phyloP scores from a whole-genome alignment of 1,284 basidiomycete species.

The Naganishia cerealis region DNA sequence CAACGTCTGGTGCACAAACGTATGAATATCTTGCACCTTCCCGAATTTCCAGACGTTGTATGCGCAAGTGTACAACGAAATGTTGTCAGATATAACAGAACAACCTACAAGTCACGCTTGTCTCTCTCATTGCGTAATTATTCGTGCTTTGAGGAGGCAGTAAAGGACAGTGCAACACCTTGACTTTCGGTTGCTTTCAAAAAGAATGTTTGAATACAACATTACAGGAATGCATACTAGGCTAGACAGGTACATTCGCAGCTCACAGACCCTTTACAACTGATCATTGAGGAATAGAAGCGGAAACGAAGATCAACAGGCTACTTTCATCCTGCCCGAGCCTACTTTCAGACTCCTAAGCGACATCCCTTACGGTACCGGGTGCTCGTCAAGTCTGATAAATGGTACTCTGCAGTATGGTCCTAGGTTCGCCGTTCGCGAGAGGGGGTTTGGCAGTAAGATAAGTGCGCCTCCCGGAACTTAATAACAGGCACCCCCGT shows the following conservation, averaged over 20 bases:
- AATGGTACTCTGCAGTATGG: too few species aligned
- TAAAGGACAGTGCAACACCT: neutral
- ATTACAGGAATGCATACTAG: neutral
- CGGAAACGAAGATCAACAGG: neutral
- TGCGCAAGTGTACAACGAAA: neutral
- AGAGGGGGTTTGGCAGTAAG: too few species aligned
- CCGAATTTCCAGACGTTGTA: neutral
- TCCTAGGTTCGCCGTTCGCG: too few species aligned
- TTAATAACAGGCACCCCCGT: slow-evolving; percentile 24
- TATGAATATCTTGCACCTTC: neutral
- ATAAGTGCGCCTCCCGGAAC: neutral
- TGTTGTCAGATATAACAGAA: neutral
- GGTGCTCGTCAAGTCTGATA: too few species aligned
- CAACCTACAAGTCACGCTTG: neutral
- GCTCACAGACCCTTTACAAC: neutral
- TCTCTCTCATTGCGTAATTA: neutral
- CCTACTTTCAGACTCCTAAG: too few species aligned
- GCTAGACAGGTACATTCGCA: neutral
- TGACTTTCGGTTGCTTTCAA: neutral
- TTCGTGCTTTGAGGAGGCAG: neutral
- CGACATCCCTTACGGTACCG: too few species aligned
- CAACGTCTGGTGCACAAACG: neutral
- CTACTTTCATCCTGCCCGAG: neutral
- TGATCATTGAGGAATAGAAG: neutral
- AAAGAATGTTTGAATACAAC: neutral